A percentile compares a stretch with the other conserved stretches of the same genome.
Evolutionary conservation across 441 rosid species (phyloP).

Genomic region (Manihot esculenta): DNA sequence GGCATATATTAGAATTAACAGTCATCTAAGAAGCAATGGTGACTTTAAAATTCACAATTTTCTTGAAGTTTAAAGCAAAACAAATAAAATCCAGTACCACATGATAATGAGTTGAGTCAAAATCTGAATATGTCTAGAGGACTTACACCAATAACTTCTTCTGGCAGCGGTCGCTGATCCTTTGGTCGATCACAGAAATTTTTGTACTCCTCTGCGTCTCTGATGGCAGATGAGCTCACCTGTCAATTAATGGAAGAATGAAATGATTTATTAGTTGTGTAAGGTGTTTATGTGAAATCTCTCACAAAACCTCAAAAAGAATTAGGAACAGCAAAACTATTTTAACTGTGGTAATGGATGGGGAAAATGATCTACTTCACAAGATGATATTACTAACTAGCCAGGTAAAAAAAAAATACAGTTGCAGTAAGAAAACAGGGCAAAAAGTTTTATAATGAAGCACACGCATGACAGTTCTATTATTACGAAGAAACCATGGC

Average conservation of each 20-base stretch:
- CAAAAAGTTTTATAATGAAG: not conserved
- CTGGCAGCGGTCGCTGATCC: conserved; percentile 83
- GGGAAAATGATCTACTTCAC: not conserved
- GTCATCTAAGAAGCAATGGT: not conserved
- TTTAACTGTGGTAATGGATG: not conserved
- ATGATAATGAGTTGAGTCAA: conserved; percentile 1
- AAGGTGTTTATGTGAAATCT: conserved; percentile 4
- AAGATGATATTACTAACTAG: not conserved
- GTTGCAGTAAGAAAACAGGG: not conserved
- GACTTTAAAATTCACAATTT: not conserved
- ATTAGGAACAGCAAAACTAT: not conserved
- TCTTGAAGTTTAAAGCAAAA: not conserved
- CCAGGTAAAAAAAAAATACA: not conserved
- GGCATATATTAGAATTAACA: not conserved
- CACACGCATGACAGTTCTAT: not conserved
- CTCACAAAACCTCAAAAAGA: not conserved
- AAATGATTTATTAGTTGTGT: not conserved
- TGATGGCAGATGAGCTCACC: conserved; percentile 78
- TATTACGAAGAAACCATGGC: not conserved
- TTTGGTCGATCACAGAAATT: conserved; percentile 79
- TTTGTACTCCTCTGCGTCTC: conserved; percentile 87
- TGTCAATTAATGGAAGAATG: conserved; percentile 26
- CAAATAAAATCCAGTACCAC: not conserved
- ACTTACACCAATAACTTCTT: conserved; percentile 86
- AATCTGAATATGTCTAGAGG: conserved; percentile 12